A percentile compares a stretch with the other conserved stretches of the same genome.
These are phyloP conservation scores for Blastomyces silverae DNA, from an alignment of 2,329 filamentous ascomycete species.

Conservation along the genomic window DNA sequence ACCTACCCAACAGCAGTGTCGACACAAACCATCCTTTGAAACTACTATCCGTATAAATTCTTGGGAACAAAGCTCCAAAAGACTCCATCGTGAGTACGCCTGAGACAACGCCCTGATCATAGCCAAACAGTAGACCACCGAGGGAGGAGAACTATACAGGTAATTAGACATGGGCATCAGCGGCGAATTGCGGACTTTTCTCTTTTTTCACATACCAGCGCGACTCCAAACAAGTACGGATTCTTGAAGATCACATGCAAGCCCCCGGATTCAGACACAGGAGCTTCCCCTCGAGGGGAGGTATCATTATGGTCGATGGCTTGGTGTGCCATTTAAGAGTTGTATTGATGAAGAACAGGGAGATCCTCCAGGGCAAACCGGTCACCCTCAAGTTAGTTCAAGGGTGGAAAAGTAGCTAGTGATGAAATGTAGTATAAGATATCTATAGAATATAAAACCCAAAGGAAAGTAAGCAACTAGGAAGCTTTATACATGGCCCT, in stretches of 20 bases:
- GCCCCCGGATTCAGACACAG: slow-evolving; percentile 19
- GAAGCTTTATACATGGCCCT: background rate
- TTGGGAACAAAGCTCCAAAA: slow-evolving; percentile 38
- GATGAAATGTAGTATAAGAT: background rate
- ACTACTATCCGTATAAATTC: slow-evolving; percentile 40
- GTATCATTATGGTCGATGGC: background rate
- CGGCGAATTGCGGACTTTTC: slow-evolving; percentile 1
- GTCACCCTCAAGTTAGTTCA: background rate
- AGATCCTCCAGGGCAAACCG: background rate
- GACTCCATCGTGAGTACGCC: slow-evolving; percentile 45
- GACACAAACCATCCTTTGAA: slow-evolving; percentile 52
- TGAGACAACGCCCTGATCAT: slow-evolving; percentile 47
- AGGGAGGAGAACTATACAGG: slow-evolving; percentile 36
- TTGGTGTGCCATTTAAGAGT: slow-evolving; percentile 2
- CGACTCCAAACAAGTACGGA: slow-evolving; percentile 43
- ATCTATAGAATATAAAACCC: background rate
- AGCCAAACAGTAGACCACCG: slow-evolving; percentile 45
- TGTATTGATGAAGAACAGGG: background rate
- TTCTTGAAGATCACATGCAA: slow-evolving; percentile 34
- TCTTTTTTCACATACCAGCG: slow-evolving; percentile 29
- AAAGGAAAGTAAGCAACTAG: background rate
- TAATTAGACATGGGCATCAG: slow-evolving; percentile 25
- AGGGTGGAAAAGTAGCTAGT: background rate
- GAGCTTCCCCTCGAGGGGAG: background rate
- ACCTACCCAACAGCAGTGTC: slow-evolving; percentile 41